phyloP scores from a whole-genome alignment of 768 basidiomycete genomes.

The Rubroboletus satanas region DNA sequence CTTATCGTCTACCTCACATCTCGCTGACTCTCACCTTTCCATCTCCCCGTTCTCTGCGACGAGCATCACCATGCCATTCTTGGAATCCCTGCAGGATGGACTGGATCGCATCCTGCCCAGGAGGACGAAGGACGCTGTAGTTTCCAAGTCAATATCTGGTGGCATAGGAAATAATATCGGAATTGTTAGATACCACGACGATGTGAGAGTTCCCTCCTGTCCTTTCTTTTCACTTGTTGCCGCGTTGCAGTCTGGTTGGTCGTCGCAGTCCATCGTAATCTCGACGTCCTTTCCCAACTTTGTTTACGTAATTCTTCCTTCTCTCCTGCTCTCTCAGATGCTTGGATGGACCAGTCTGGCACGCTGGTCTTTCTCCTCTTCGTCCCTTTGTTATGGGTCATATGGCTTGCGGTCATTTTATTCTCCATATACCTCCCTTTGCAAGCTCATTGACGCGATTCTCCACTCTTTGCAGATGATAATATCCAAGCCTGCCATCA shows the following conservation, averaged over 20 bases:
- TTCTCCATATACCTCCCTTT: constrained; percentile 8
- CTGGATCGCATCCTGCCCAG: constrained; percentile 31
- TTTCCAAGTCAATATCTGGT: constrained; percentile 40
- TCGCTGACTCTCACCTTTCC: not conserved
- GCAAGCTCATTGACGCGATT: constrained; percentile 15
- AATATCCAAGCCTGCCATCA: constrained; percentile 76
- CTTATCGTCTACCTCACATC: not conserved
- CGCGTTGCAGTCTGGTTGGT: constrained; percentile 15
- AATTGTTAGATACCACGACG: constrained; percentile 62
- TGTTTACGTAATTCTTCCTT: constrained; percentile 32
- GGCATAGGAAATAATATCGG: constrained; percentile 61
- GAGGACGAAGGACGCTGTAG: constrained; percentile 4
- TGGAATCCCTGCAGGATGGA: constrained; percentile 29
- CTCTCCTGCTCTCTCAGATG: constrained; percentile 29
- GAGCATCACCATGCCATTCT: constrained; percentile 21
- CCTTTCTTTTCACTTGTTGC: not conserved
- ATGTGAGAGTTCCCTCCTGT: constrained; percentile 48
- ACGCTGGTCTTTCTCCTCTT: constrained; percentile 60
- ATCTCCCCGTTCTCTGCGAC: not conserved
- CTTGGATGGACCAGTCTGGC: constrained; percentile 40
- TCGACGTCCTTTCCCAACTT: constrained; percentile 19
- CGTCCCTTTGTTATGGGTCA: constrained; percentile 57
- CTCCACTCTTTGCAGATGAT: constrained; percentile 60
- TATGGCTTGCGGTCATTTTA: constrained; percentile 65
- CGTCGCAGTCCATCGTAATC: constrained; percentile 19